Conservation (phyloP, 441 rosid genomes). For the Geranium incanum region DNA sequence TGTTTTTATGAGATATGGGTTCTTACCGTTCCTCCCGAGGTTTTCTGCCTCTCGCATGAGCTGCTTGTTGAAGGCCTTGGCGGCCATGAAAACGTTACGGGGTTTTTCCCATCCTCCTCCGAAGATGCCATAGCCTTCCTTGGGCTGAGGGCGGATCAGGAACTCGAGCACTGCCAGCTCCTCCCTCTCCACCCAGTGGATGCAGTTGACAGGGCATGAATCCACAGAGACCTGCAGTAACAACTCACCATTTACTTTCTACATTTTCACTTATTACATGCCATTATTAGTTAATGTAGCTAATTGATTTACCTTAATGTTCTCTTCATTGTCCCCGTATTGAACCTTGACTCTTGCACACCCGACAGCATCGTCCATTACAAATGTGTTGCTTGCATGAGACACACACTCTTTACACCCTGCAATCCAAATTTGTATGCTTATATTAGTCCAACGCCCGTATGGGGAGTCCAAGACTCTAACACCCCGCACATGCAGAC, state of each 20-base stretch:
- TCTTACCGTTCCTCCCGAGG: conserved; percentile 24
- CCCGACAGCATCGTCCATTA: conserved; percentile 42
- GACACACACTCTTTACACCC: conserved; percentile 61
- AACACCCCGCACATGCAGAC: too few species aligned
- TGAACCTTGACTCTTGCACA: conserved; percentile 52
- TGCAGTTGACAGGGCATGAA: conserved; percentile 63
- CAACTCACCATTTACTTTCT: neutral
- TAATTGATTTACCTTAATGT: conserved; percentile 34
- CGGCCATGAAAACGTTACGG: conserved; percentile 43
- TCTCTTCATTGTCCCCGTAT: conserved; percentile 39
- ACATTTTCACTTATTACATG: neutral
- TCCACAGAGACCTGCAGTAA: conserved; percentile 39
- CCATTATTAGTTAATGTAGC: neutral
- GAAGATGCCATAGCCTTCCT: conserved; percentile 46
- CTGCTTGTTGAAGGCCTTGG: conserved; percentile 40
- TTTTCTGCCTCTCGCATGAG: conserved; percentile 26
- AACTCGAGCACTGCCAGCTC: conserved; percentile 49
- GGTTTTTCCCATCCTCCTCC: conserved; percentile 63
- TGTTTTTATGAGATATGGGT: too few species aligned
- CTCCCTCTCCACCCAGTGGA: conserved; percentile 47
- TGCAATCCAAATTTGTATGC: conserved; percentile 17
- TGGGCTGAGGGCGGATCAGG: conserved; percentile 38
- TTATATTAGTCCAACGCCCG: too few species aligned
- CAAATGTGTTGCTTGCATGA: conserved; percentile 49
- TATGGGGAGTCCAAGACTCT: too few species aligned